Evolutionary conservation across 164 flowering plant genomes (phyloP).

Genomic region (Nymphaea thermarum): DNA sequence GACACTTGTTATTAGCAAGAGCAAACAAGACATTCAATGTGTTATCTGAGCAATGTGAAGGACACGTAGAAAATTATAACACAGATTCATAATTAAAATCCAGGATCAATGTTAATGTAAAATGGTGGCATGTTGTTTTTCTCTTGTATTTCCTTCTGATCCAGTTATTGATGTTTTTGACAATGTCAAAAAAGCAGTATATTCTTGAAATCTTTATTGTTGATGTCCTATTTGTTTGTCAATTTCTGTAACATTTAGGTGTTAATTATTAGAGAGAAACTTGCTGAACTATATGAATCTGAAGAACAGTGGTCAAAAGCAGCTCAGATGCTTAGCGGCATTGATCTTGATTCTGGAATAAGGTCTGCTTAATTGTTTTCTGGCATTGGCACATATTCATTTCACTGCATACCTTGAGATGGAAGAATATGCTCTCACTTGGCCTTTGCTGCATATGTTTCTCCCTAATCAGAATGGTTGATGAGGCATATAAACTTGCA

Average conservation of each 20-base stretch:
- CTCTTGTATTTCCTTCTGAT: not conserved
- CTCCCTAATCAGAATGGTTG: constrained; percentile 51
- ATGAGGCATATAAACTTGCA: constrained; percentile 74
- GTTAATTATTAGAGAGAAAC: constrained; percentile 80
- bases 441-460: not conserved
- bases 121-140: not conserved
- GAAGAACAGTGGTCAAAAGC: constrained; percentile 98
- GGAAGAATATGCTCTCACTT: too few species aligned
- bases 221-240: not conserved
- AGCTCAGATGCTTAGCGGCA: constrained; percentile 99
- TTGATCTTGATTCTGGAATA: constrained; percentile 90
- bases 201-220: not conserved
- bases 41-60: too few species aligned
- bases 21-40: too few species aligned
- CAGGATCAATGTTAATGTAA: too few species aligned
- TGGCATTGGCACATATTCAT: not conserved
- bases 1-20: too few species aligned
- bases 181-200: not conserved
- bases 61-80: too few species aligned
- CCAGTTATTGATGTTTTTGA: too few species aligned
- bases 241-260: constrained; percentile 32
- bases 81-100: too few species aligned
- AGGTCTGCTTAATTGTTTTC: constrained; percentile 31
- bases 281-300: constrained; percentile 94
- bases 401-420: too few species aligned